Conservation (phyloP, 805 yeast genomes). For the Teunomyces tritomae region DNA sequence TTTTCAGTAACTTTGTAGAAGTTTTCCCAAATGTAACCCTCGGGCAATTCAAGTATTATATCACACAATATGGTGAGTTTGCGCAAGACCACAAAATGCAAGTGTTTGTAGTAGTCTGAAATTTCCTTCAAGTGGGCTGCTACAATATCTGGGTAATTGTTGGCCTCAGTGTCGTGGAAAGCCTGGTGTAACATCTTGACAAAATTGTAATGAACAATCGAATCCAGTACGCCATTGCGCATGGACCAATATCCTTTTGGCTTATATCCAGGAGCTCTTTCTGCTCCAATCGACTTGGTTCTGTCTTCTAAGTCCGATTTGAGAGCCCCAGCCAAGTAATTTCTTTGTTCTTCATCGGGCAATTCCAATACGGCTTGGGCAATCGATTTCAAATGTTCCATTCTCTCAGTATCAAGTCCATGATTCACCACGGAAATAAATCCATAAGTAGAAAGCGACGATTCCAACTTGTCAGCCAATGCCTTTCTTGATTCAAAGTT, state of each 20-base stretch:
- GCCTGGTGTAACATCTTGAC: conserved; percentile 22
- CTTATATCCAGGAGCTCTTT: conserved; percentile 28
- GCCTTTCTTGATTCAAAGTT: conserved; percentile 23
- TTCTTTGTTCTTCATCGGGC: conserved; percentile 38
- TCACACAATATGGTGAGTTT: conserved; percentile 26
- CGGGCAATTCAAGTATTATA: conserved; percentile 25
- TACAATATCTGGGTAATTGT: conserved; percentile 25
- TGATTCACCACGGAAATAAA: conserved; percentile 43
- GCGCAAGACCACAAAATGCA: conserved; percentile 20
- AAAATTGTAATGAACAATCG: conserved; percentile 27
- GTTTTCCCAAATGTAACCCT: conserved; percentile 27
- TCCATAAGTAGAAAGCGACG: conserved; percentile 41
- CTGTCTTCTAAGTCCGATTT: conserved; percentile 28
- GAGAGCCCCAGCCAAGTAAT: conserved; percentile 41
- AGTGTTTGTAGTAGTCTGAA: conserved; percentile 19
- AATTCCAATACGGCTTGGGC: conserved; percentile 41
- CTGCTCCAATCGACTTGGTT: conserved; percentile 25
- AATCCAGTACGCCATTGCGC: conserved; percentile 27
- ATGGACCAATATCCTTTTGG: conserved; percentile 31
- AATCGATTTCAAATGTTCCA: conserved; percentile 35
- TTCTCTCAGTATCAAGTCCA: conserved; percentile 32
- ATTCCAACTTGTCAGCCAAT: conserved; percentile 39
- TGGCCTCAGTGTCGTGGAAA: conserved; percentile 16
- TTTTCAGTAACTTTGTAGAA: conserved; percentile 22
- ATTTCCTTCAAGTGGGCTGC: conserved; percentile 22